Conservation (phyloP, 202 grass and related monocot species). For the Panicum virgatum region DNA sequence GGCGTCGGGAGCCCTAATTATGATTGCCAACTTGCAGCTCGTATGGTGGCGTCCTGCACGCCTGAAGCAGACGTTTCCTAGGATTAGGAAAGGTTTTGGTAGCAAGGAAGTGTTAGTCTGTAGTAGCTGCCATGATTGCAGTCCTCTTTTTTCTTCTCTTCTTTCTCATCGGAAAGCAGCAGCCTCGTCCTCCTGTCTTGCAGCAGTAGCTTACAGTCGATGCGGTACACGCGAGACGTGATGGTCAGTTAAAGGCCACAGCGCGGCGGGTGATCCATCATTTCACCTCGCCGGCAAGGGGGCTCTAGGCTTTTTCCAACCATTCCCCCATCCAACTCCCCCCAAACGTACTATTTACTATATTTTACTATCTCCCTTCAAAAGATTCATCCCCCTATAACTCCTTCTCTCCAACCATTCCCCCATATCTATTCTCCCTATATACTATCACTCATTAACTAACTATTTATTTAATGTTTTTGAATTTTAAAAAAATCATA, state of each 20-base stretch:
- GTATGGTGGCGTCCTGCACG: background rate
- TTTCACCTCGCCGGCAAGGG: constrained; percentile 35
- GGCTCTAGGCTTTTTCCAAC: too few species aligned
- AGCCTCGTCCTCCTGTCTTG: background rate
- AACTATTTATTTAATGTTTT: too few species aligned
- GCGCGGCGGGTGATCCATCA: constrained; percentile 17
- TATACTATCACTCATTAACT: too few species aligned
- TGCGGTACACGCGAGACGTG: constrained; percentile 26
- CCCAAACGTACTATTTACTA: too few species aligned
- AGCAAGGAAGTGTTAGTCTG: background rate
- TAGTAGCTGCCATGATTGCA: constrained; percentile 23
- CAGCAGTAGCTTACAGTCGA: background rate
- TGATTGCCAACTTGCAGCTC: background rate
- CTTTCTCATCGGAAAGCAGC: background rate
- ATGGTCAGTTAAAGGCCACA: constrained; percentile 10
- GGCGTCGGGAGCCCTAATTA: background rate
- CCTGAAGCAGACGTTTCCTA: constrained; percentile 13
- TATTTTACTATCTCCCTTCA: too few species aligned
- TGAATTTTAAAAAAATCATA: too few species aligned
- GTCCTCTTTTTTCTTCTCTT: background rate
- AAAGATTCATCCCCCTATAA: too few species aligned
- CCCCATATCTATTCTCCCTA: too few species aligned
- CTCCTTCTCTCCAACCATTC: too few species aligned
- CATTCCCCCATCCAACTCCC: too few species aligned
- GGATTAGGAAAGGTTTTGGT: background rate